These are phyloP conservation scores for Pseudogymnoascus sp. DNA, from an alignment of 2,329 filamentous ascomycete genomes.

Conservation along the genomic window DNA sequence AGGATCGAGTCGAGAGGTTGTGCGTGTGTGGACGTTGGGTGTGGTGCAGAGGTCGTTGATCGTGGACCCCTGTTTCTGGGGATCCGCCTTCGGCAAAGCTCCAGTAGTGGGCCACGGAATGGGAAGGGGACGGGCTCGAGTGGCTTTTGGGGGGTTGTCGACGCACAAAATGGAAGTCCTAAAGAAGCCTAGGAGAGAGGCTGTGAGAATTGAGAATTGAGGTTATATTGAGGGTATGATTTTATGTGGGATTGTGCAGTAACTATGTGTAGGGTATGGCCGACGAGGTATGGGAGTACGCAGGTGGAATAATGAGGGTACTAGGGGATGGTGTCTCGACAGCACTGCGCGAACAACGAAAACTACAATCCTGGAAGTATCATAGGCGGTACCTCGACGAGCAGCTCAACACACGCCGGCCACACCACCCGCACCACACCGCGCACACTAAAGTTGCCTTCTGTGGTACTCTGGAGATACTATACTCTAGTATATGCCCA, in stretches of 20 bases:
- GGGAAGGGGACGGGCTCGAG: background rate
- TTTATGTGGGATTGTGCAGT: background rate
- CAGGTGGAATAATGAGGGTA: background rate
- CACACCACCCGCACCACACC: background rate
- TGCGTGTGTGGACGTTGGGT: slow-evolving; percentile 5
- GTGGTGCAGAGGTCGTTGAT: slow-evolving; percentile 6
- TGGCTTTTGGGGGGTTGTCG: background rate
- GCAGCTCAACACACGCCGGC: background rate
- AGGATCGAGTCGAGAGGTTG: background rate
- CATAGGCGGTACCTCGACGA: background rate
- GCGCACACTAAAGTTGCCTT: background rate
- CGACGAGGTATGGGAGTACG: background rate
- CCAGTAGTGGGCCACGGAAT: background rate
- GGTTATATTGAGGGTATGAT: background rate
- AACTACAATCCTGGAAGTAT: background rate
- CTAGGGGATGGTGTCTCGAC: background rate
- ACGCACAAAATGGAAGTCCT: background rate
- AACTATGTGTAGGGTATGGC: background rate
- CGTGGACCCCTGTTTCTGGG: slow-evolving; percentile 5
- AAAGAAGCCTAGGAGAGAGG: background rate
- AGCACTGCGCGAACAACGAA: background rate
- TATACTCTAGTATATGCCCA: background rate
- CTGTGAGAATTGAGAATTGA: background rate
- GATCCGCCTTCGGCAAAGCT: slow-evolving; percentile 7
- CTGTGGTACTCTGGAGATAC: background rate